phyloP scores from a whole-genome alignment of 179 eudicot species.

The Vitellaria paradoxa region DNA sequence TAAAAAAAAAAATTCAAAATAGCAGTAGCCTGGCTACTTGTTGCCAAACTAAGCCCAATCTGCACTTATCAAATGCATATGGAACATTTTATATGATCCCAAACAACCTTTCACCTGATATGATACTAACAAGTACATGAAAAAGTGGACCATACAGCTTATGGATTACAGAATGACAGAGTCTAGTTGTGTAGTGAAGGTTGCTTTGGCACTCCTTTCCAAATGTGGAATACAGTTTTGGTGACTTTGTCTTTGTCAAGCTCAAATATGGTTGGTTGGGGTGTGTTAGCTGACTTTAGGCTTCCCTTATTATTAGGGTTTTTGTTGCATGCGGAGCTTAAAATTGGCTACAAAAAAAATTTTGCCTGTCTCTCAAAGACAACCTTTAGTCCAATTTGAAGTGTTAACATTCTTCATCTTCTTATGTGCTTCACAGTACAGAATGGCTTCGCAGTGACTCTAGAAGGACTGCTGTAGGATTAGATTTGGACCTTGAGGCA shows the following conservation, averaged over 20 bases:
- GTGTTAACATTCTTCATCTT: background rate
- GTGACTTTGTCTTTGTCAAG: background rate
- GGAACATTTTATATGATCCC: background rate
- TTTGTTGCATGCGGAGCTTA: background rate
- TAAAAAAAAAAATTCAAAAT: too few relatives aligned
- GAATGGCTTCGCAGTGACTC: conserved; percentile 90
- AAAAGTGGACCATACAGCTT: background rate
- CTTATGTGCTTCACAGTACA: conserved; percentile 51
- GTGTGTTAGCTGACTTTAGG: background rate
- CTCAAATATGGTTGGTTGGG: conserved; percentile 1
- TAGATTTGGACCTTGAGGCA: conserved; percentile 90
- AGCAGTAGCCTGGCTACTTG: too few relatives aligned
- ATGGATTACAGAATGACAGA: background rate
- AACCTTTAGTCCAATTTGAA: background rate
- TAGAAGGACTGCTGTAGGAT: conserved; percentile 80
- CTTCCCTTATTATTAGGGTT: background rate
- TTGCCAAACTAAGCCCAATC: background rate
- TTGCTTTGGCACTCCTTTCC: background rate
- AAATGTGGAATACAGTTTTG: background rate
- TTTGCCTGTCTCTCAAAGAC: background rate
- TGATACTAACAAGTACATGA: background rate
- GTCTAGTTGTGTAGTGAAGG: background rate
- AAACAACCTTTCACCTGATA: background rate
- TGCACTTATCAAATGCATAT: background rate
- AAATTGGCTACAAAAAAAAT: background rate